A percentile compares a stretch with the other conserved stretches of the same genome.
Conservation (phyloP, 192 early-diverging fungal species). For the Podila epicladia region DNA sequence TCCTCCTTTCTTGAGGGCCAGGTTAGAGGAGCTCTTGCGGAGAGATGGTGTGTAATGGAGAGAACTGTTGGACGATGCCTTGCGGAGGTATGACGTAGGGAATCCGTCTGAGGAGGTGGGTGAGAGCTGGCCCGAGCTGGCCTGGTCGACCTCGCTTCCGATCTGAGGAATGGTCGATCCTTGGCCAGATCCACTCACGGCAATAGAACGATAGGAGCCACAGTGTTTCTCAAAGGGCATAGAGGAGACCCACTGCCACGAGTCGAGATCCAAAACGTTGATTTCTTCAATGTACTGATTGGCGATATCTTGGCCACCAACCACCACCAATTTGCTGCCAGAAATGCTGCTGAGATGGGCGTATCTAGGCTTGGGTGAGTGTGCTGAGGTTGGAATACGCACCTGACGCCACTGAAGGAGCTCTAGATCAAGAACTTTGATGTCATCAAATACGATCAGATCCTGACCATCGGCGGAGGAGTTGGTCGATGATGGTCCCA, state of each 20-base stretch:
- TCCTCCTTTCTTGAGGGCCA: constrained; percentile 23
- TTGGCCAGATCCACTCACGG: constrained; percentile 59
- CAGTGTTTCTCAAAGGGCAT: constrained; percentile 71
- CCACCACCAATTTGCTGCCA: constrained; percentile 63
- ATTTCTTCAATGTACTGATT: constrained; percentile 79
- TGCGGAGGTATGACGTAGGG: constrained; percentile 34
- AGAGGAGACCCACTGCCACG: constrained; percentile 66
- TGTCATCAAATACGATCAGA: constrained; percentile 70
- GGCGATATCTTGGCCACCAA: constrained; percentile 79
- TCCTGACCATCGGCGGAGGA: constrained; percentile 49
- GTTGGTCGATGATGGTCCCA: constrained; percentile 68
- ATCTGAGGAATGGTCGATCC: constrained; percentile 35
- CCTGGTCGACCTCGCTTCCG: constrained; percentile 31
- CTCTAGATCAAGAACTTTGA: constrained; percentile 67
- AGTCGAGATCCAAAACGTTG: constrained; percentile 71
- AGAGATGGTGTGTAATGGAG: constrained; percentile 45
- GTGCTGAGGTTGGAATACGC: constrained; percentile 43
- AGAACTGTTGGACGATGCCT: constrained; percentile 37
- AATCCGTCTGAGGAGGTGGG: constrained; percentile 24
- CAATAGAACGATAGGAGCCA: constrained; percentile 78
- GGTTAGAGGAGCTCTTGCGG: constrained; percentile 34
- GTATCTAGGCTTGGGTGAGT: constrained; percentile 73
- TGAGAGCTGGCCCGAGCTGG: constrained; percentile 7
- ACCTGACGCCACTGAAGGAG: constrained; percentile 63
- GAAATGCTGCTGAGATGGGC: constrained; percentile 75